Evolutionary conservation across 2,329 filamentous ascomycete species (phyloP), one percentile per base, ranked within the genome.

Genomic region (Alternaria dauci): DNA sequence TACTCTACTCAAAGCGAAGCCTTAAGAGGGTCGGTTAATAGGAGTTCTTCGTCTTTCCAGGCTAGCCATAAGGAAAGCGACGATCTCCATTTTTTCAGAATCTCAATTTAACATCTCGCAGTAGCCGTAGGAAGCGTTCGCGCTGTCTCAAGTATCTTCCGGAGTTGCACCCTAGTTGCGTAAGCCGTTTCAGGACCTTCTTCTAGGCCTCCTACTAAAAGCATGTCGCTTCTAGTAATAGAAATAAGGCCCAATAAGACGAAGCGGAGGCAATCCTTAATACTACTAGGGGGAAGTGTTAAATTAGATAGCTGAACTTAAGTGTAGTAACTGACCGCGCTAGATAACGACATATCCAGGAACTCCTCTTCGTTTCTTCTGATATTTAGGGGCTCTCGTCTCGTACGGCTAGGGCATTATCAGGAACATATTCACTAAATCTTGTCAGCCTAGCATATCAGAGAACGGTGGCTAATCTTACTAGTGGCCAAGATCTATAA

Each of bases 1-100:
- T 44, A 57, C 39, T 57, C 54, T 44, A 23, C 47, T 57, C 23
- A 16, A 30, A 57, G 23, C 30, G 39, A 57, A 52, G 46, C 55
- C 6, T 8, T 57, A 12, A 57, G 16, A 52, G n/a, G 39, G 23
- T 57, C n/a, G 18, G 23, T 57, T 44, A 23, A 57, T 12, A n/a
- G 55, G 2, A 11, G 46, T 7, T 52, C 28, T 34, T 7, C n/a
- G 16, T 57, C n/a, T n/a, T 44, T n/a, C 55, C 25, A 57, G 39
- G 23, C 23, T 41, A 57, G 18, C 1, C 28, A 1, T 30, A 18
- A 20, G 3, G 18, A n/a, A 34, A 52, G n/a, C 14, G 2, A 12
- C 8, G 20, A 57, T 52, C 47, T 57, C 53, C 20, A 56, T 8
- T 26, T 6, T 42, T 50, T 18, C 18, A 56, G 25, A n/a, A 44